phyloP scores from a whole-genome alignment of 2,329 filamentous ascomycete genomes.

The Colletotrichum neosansevieriae region DNA sequence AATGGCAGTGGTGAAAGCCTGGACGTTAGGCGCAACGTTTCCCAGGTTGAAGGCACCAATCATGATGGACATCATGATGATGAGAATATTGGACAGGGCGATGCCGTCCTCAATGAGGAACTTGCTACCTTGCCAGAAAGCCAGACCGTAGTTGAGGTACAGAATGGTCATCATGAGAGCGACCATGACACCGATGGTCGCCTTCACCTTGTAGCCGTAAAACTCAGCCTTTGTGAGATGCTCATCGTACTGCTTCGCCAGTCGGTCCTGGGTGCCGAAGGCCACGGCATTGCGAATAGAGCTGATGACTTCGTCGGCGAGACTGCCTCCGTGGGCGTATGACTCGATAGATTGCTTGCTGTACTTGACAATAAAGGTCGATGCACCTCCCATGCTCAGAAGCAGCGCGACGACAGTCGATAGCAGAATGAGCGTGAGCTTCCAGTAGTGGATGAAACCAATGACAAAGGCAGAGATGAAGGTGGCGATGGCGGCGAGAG shows the following conservation, averaged over 20 bases:
- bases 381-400: constrained; percentile 80
- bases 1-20: constrained; percentile 86
- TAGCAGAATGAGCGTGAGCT: constrained; percentile 87
- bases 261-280: constrained; percentile 91
- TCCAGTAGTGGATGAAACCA: constrained; percentile 92
- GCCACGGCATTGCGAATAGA: constrained; percentile 93
- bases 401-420: constrained; percentile 85
- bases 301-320: constrained; percentile 94
- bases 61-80: constrained; percentile 90
- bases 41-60: constrained; percentile 93
- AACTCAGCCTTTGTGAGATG: constrained; percentile 80
- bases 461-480: constrained; percentile 93
- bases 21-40: constrained; percentile 85
- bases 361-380: constrained; percentile 81
- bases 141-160: constrained; percentile 87
- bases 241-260: constrained; percentile 86
- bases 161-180: constrained; percentile 85
- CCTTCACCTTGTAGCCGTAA: constrained; percentile 82
- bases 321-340: constrained; percentile 86
- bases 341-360: constrained; percentile 82
- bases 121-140: constrained; percentile 88
- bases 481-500: constrained; percentile 80
- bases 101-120: constrained; percentile 78
- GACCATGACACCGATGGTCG: constrained; percentile 80
- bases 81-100: constrained; percentile 78